A percentile compares a stretch with the other conserved stretches of the same genome.
phyloP scores from a whole-genome alignment of 805 yeast species.

The Cyberlindnera mycetangii region DNA sequence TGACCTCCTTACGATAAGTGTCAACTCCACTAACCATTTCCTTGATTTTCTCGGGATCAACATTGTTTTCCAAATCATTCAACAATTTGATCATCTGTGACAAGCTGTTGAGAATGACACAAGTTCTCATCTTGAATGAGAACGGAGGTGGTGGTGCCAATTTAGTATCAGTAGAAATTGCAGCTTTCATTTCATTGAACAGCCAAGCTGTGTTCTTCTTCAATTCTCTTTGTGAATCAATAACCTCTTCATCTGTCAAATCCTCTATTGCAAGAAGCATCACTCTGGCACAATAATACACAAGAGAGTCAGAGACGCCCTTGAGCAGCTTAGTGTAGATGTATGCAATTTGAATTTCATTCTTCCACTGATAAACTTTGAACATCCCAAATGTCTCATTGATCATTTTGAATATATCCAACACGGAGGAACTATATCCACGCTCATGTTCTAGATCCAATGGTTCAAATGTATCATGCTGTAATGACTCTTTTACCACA shows the following conservation, averaged over 20 bases:
- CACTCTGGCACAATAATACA: slow-evolving; percentile 43
- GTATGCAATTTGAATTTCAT: slow-evolving; percentile 59
- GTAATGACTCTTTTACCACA: slow-evolving; percentile 53
- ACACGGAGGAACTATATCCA: slow-evolving; percentile 55
- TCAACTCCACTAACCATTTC: slow-evolving; percentile 29
- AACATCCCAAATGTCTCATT: slow-evolving; percentile 57
- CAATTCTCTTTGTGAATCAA: slow-evolving; percentile 20
- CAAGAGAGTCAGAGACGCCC: slow-evolving; percentile 59
- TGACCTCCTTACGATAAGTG: slow-evolving; percentile 25
- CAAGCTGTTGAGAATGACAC: slow-evolving; percentile 74
- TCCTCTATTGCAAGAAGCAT: slow-evolving; percentile 40
- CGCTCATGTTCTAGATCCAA: slow-evolving; percentile 41
- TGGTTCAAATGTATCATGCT: slow-evolving; percentile 55
- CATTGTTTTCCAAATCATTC: slow-evolving; percentile 48
- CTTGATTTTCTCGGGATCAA: slow-evolving; percentile 54
- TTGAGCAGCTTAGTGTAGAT: slow-evolving; percentile 59
- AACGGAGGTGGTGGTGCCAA: slow-evolving; percentile 47
- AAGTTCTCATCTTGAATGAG: slow-evolving; percentile 57
- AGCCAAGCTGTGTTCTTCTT: slow-evolving; percentile 41
- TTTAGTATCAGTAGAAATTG: slow-evolving; percentile 38
- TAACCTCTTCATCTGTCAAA: slow-evolving; percentile 28
- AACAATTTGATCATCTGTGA: slow-evolving; percentile 47
- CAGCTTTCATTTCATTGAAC: slow-evolving; percentile 49
- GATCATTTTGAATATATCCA: slow-evolving; percentile 64
- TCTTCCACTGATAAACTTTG: slow-evolving; percentile 60